Percentiles rank a stretch among this genome's conserved stretches.
phyloP scores from a whole-genome alignment of 2,329 filamentous ascomycete genomes.

The Erysiphe neolycopersici region DNA sequence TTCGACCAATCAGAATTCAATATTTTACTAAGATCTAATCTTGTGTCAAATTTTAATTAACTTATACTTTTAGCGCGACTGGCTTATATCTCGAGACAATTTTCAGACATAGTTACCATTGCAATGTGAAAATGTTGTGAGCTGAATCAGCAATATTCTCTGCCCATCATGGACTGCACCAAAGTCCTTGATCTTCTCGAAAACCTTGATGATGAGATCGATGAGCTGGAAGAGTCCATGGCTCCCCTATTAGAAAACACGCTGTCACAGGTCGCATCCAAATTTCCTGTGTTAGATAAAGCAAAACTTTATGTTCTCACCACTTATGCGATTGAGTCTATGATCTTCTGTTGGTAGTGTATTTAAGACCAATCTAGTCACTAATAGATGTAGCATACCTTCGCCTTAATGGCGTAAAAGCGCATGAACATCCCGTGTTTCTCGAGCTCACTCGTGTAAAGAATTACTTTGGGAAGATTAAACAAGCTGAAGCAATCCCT shows the following conservation, averaged over 20 bases:
- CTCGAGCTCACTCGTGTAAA: conserved; percentile 64
- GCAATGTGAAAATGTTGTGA: no score
- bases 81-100: no score
- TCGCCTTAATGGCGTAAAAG: conserved; percentile 50
- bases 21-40: no score
- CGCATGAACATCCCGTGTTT: conserved; percentile 66
- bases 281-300: conserved; percentile 76
- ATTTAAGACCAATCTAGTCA: neutral
- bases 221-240: conserved; percentile 49
- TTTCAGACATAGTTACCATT: no score
- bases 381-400: conserved; percentile 31
- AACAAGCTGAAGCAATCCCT: conserved; percentile 35
- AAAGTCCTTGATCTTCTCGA: conserved; percentile 11
- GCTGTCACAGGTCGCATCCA: conserved; percentile 41
- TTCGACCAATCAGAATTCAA: no score
- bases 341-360: conserved; percentile 46
- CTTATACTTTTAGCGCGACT: no score
- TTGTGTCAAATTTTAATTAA: no score
- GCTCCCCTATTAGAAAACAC: conserved; percentile 41
- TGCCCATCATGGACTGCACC: conserved; percentile 17
- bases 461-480: conserved; percentile 84
- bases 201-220: conserved; percentile 48
- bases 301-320: conserved; percentile 78
- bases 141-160: neutral
- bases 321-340: conserved; percentile 71